Conservation (phyloP, 2,329 filamentous ascomycete species). For the Ophiocordyceps australis region DNA sequence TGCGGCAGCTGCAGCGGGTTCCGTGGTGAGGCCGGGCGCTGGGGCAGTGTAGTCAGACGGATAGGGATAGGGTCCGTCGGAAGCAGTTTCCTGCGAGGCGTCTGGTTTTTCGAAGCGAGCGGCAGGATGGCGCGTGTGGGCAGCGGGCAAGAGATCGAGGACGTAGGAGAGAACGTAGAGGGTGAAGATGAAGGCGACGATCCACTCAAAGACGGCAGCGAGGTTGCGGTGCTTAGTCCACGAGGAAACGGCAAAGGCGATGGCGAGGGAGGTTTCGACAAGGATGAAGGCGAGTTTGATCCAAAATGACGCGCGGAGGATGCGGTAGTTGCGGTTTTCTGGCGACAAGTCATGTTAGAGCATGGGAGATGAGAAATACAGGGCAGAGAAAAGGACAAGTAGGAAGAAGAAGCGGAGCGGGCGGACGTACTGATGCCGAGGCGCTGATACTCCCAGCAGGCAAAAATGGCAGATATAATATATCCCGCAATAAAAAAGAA, state of each 20-base stretch:
- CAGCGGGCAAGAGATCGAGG: conserved; percentile 70
- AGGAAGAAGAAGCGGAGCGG: too few relatives aligned
- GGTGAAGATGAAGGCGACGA: conserved; percentile 68
- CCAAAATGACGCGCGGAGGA: conserved; percentile 68
- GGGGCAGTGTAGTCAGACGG: too few relatives aligned
- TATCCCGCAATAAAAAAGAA: conserved; percentile 75
- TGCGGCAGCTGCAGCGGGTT: too few relatives aligned
- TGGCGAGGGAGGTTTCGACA: conserved; percentile 53
- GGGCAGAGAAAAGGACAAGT: neutral
- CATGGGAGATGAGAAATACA: neutral
- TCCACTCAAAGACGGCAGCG: conserved; percentile 64
- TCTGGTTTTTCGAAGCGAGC: conserved; percentile 13
- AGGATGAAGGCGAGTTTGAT: conserved; percentile 76
- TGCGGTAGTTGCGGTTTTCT: conserved; percentile 55
- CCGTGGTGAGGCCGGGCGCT: too few relatives aligned
- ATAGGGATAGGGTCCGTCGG: too few relatives aligned
- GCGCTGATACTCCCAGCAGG: conserved; percentile 79
- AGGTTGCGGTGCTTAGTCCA: conserved; percentile 33
- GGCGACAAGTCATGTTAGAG: too few relatives aligned
- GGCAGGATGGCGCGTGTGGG: conserved; percentile 30
- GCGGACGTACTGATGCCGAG: conserved; percentile 47
- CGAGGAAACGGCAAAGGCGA: conserved; percentile 49
- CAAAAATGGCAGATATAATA: conserved; percentile 68
- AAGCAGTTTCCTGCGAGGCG: conserved; percentile 6
- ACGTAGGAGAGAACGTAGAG: conserved; percentile 78